These are phyloP conservation scores for Cryptomeria japonica DNA, from an alignment of 75 land plant genomes.

Conservation along the genomic window DNA sequence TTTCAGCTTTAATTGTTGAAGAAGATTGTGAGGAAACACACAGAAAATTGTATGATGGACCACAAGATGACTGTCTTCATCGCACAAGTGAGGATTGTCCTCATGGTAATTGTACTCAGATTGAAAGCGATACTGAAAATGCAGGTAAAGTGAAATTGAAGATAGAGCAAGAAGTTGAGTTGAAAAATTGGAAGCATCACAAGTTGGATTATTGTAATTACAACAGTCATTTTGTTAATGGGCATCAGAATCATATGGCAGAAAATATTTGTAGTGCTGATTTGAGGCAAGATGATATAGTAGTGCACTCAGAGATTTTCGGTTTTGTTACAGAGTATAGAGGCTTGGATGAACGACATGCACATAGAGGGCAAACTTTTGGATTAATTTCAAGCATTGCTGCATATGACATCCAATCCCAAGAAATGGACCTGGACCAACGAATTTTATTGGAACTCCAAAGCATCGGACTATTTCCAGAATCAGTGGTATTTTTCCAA, in stretches of 20 bases:
- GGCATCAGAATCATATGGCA: conserved; percentile 26
- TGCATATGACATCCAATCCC: conserved; percentile 50
- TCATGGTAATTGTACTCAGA: conserved; percentile 26
- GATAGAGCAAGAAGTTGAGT: conserved; percentile 34
- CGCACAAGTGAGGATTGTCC: conserved; percentile 31
- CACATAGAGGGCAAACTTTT: not conserved
- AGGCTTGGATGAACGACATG: not conserved
- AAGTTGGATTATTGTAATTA: conserved; percentile 22
- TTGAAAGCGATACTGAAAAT: conserved; percentile 36
- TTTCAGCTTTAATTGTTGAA: conserved; percentile 76
- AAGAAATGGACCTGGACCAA: conserved; percentile 63
- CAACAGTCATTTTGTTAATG: conserved; percentile 39
- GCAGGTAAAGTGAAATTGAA: conserved; percentile 37
- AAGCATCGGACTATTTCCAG: conserved; percentile 72
- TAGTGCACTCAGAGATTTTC: conserved; percentile 9
- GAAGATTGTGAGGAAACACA: conserved; percentile 47
- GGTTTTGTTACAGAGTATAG: not conserved
- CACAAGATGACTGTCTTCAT: conserved; percentile 26
- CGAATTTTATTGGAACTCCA: conserved; percentile 74
- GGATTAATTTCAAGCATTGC: conserved; percentile 21
- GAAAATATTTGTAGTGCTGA: conserved; percentile 19
- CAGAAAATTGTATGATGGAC: not conserved
- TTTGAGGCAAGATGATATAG: not conserved
- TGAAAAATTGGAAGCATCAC: conserved; percentile 22
- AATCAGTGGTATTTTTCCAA: conserved; percentile 41